Conservation (phyloP, 768 basidiomycete genomes). For the Harrya chromipes region DNA sequence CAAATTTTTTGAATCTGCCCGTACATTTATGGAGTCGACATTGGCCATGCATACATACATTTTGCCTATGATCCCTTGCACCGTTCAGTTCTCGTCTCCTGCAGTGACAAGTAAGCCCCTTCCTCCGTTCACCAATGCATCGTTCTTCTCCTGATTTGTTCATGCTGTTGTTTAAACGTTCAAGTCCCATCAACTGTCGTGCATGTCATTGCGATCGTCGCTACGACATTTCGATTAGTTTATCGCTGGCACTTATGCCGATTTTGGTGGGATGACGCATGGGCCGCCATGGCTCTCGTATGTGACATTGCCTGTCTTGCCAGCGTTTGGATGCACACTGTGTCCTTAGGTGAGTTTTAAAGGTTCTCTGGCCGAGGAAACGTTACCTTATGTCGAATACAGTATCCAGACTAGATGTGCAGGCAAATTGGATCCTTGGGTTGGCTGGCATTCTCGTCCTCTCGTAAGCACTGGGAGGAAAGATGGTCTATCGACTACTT, state of each 20-base stretch:
- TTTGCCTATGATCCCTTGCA: too few relatives aligned
- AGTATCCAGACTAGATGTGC: background rate
- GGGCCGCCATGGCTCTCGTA: constrained; percentile 24
- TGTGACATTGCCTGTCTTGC: constrained; percentile 19
- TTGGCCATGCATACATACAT: too few relatives aligned
- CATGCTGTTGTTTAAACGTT: too few relatives aligned
- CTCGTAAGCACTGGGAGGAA: constrained; percentile 18
- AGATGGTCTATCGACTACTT: background rate
- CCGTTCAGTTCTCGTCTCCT: too few relatives aligned
- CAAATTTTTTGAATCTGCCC: too few relatives aligned
- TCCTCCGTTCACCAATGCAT: too few relatives aligned
- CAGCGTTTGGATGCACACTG: constrained; percentile 18
- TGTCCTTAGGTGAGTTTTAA: constrained; percentile 8
- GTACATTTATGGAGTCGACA: too few relatives aligned
- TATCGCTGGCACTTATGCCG: constrained; percentile 19
- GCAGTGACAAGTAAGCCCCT: too few relatives aligned
- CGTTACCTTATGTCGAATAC: background rate
- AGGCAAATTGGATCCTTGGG: constrained; percentile 18
- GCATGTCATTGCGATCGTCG: constrained; percentile 19
- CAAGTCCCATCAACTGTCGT: constrained; percentile 17
- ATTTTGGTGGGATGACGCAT: constrained; percentile 29
- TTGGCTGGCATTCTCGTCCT: constrained; percentile 15
- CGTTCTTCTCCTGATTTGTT: too few relatives aligned
- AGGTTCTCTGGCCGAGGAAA: background rate
- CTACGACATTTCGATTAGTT: constrained; percentile 16